phyloP scores from a whole-genome alignment of 345 rosid species.

The Physaria fendleri region DNA sequence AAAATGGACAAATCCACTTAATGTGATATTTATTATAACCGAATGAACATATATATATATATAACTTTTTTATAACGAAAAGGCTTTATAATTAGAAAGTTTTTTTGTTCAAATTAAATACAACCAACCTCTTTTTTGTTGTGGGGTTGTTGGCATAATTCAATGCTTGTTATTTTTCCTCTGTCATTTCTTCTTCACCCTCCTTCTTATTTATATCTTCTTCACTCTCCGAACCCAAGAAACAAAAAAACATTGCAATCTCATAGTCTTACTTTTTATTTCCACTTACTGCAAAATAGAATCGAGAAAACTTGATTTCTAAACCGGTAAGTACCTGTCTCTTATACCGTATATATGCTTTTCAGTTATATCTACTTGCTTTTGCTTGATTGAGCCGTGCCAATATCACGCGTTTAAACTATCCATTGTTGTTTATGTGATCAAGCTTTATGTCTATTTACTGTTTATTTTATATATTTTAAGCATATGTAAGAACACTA shows the following conservation, averaged over 20 bases:
- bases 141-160: constrained; percentile 67
- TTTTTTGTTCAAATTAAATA: constrained; percentile 38
- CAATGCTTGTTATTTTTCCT: constrained; percentile 47
- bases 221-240: constrained; percentile 10
- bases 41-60: background rate
- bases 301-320: background rate
- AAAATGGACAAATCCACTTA: background rate
- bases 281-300: background rate
- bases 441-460: background rate
- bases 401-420: constrained; percentile 61
- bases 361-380: background rate
- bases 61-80: background rate
- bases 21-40: background rate
- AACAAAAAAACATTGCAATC: constrained; percentile 9
- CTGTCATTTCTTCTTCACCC: constrained; percentile 17
- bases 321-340: constrained; percentile 1
- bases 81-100: background rate
- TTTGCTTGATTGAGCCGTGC: constrained; percentile 95
- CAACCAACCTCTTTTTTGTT: constrained; percentile 44
- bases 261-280: constrained; percentile 12
- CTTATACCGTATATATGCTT: background rate
- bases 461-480: too few species aligned
- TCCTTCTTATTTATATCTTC: constrained; percentile 28
- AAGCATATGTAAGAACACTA: background rate
- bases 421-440: background rate